Base-by-base conservation (phyloP, 2,329 filamentous ascomycete species). In the Paradendryphiella salina region DNA sequence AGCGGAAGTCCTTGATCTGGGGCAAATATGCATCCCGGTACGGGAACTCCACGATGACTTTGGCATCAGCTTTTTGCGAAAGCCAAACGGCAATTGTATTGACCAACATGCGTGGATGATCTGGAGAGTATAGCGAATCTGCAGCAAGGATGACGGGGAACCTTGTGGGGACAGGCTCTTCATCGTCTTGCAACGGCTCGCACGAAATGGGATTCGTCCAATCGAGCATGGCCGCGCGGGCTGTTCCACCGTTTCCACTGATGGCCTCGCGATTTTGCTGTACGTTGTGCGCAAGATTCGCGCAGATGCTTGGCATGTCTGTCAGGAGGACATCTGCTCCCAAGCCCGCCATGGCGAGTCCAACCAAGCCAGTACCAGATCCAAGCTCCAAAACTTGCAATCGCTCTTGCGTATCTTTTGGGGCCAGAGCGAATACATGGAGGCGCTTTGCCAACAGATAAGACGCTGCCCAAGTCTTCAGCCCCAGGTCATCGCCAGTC, bases 401-500 rank as follows among this genome's bases (percentile, higher is more conserved):
- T 18, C 47, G 56, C 5, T 47, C n/a, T 8, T 40, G 39, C 13
- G 18, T 29, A 13, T 14, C 37, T 11, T 18, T 3, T 1, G 48
- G 23, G 10, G 59, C 29, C 5, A 71, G 33, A 3, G 58, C 29
- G 13, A 80, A 66, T 3, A 52, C 56, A 39, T 67, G 66, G 20
- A 97, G 81, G 18, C 88, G 84, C 60, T 84, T 87, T 0, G 93
- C 88, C 4, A 97, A 84, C 2, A 95, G 81, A 66, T 91, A 95
- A 0, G 91, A 93, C 0, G 91, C 93, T 0, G 89, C 90, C 94
- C 94, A 97, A 0, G 94, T 99, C 73, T 99, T 97, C 71, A 95
- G 81, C 1, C 94, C 94, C 14, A 97, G 79, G 52, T 89, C 88
- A 72, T 96, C 93, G 5, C 88, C 88, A 0, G 90, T 96, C 48